These are phyloP conservation scores for Picochlorum sp. DNA, from an alignment of 139 green algal genomes.

Conservation along the genomic window DNA sequence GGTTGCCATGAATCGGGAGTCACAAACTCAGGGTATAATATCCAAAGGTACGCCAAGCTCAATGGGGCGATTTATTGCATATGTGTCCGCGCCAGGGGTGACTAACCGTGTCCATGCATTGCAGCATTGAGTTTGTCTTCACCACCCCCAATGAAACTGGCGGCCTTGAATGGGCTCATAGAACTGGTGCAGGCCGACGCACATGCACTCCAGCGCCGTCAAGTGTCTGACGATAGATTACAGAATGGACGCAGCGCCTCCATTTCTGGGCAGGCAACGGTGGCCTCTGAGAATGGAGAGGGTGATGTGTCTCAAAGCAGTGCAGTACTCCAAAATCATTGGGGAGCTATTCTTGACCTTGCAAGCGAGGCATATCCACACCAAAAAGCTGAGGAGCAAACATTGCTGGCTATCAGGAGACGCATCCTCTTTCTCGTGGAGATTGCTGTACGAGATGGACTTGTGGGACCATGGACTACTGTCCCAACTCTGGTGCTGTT, in stretches of 20 bases:
- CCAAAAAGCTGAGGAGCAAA: background rate
- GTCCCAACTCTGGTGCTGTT: constrained; percentile 50
- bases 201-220: constrained; percentile 36
- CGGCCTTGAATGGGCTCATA: constrained; percentile 52
- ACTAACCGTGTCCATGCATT: background rate
- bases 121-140: constrained; percentile 24
- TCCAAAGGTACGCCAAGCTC: background rate
- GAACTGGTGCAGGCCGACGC: constrained; percentile 68
- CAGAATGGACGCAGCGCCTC: background rate
- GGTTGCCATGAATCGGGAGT: constrained; percentile 34
- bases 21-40: constrained; percentile 5
- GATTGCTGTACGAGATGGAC: constrained; percentile 51
- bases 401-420: background rate
- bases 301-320: constrained; percentile 49
- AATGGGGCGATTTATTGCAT: no score
- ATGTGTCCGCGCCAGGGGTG: no score
- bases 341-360: constrained; percentile 46
- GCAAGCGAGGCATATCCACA: constrained; percentile 27
- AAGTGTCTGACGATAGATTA: constrained; percentile 18
- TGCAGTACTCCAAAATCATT: constrained; percentile 40
- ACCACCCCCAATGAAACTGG: constrained; percentile 35
- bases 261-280: background rate
- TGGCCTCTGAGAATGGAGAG: constrained; percentile 56
- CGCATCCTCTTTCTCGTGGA: constrained; percentile 48
- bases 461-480: constrained; percentile 61